These are phyloP conservation scores for Zygosaccharomyces sapae DNA, from an alignment of 1,139 yeast species.

Conservation along the genomic window DNA sequence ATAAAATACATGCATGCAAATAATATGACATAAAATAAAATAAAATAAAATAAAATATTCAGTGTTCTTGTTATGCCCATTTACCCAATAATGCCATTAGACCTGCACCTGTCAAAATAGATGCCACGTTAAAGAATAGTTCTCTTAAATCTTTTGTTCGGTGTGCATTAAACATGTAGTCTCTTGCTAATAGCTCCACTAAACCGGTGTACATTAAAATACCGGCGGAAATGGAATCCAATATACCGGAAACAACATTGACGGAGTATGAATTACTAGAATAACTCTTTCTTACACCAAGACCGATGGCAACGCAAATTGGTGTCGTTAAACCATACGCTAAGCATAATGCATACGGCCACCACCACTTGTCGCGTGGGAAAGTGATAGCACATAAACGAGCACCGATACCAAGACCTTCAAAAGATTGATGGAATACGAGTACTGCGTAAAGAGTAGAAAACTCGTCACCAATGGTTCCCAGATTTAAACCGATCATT, in stretches of 20 bases:
- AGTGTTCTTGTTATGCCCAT: slow-evolving; percentile 60
- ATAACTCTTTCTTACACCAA: slow-evolving; percentile 65
- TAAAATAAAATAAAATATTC: not conserved
- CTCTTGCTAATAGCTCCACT: slow-evolving; percentile 79
- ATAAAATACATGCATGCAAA: not conserved
- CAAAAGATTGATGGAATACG: slow-evolving; percentile 80
- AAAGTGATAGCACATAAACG: slow-evolving; percentile 65
- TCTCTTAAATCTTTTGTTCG: slow-evolving; percentile 41
- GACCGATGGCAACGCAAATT: slow-evolving; percentile 72
- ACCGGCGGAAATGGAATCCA: slow-evolving; percentile 77
- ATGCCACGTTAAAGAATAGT: slow-evolving; percentile 17
- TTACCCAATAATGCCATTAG: slow-evolving; percentile 81
- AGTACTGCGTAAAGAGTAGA: slow-evolving; percentile 65
- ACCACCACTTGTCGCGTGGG: slow-evolving; percentile 44
- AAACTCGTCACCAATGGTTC: slow-evolving; percentile 67
- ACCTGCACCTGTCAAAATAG: slow-evolving; percentile 58
- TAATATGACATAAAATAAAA: not conserved
- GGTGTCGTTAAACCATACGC: slow-evolving; percentile 72
- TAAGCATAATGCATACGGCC: slow-evolving; percentile 54
- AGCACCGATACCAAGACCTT: slow-evolving; percentile 81
- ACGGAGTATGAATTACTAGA: slow-evolving; percentile 60
- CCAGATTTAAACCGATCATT: slow-evolving; percentile 63
- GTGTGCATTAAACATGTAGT: slow-evolving; percentile 60
- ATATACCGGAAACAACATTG: slow-evolving; percentile 62
- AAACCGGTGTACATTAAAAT: slow-evolving; percentile 72